Base-by-base conservation (phyloP, 306 rosid species). In the Hippophae rhamnoides region DNA sequence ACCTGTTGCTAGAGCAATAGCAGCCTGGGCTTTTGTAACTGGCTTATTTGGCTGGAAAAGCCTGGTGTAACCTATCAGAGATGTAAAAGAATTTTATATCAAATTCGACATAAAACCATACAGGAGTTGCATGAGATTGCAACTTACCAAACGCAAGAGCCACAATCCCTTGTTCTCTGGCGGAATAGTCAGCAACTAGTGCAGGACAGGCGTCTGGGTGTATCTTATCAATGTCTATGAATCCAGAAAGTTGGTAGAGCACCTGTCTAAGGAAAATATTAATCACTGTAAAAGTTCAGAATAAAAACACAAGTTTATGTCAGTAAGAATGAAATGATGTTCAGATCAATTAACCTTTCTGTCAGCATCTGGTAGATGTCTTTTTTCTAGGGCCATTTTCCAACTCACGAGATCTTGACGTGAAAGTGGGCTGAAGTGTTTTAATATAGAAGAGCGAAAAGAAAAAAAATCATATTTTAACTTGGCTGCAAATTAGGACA, bases 121-220 rank as follows among this genome's bases (percentile, higher is more conserved):
- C 31, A 45, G 41, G 7, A 8, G 40, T 43, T 52, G n/a, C 3
- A 7, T 47, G 54, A 64, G 47, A 68, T 68, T 54, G 52, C 1
- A 52, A 74, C 83, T 54, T 49, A 93, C 99, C 99, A 78, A 93
- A 86, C 63, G 97, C 93, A 74, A 93, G 97, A 68, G 94, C 85
- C 64, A 86, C 77, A 77, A 93, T 86, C 60, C 97, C 97, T 47
- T 93, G 99, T 66, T 93, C 99, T 67, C 94, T 94, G 47, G 74
- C 62, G 75, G 90, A 75, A n/a, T 88, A 76, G 65, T 93, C 99
- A 58, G 97, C 95, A 66, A 88, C 94, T 69, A 93, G 77, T 3
- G 99, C 97, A 73, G 99, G 99, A 72, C 95, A 93, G 26, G 99
- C 97, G 82, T 88, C 84, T 58, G 85, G 94, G 69, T 93, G 97